Conservation (phyloP, 176 grass and related monocot species). For the Leersia perrieri region DNA sequence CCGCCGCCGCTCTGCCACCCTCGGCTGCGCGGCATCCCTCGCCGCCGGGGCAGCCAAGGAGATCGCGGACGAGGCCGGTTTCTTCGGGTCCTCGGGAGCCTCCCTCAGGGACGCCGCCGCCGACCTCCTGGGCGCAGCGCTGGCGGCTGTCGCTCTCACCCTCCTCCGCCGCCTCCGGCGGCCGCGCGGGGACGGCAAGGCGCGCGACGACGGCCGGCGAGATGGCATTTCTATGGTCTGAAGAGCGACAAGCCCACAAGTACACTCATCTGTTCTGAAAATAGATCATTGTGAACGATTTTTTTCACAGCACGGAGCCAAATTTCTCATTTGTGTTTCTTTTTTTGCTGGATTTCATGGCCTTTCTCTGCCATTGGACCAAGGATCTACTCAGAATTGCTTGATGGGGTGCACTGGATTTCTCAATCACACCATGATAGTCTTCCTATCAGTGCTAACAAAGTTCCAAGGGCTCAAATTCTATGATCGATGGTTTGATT, state of each 20-base stretch:
- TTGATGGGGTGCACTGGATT: conserved; percentile 83
- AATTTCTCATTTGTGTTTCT: too few relatives aligned
- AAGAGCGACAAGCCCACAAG: not conserved
- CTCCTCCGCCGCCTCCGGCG: conserved; percentile 6
- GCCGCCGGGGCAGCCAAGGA: conserved; percentile 70
- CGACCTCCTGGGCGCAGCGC: conserved; percentile 53
- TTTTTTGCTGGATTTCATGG: not conserved
- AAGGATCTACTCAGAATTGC: conserved; percentile 71
- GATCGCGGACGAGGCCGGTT: conserved; percentile 61
- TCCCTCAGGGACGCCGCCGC: conserved; percentile 72
- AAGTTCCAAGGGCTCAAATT: conserved; percentile 21
- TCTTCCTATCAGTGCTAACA: not conserved
- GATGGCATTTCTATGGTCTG: conserved; percentile 50
- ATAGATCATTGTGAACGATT: not conserved
- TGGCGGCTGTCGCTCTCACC: conserved; percentile 38
- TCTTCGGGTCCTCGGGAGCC: conserved; percentile 71
- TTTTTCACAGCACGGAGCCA: not conserved
- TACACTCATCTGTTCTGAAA: not conserved
- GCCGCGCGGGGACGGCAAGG: conserved; percentile 18
- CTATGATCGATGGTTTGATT: not conserved
- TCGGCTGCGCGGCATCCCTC: conserved; percentile 59
- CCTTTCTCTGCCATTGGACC: conserved; percentile 31
- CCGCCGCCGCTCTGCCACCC: conserved; percentile 43
- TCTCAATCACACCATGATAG: conserved; percentile 47
- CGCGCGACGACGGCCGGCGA: not conserved